Evolutionary conservation across 2,329 filamentous ascomycete species (phyloP).

Genomic region (Incumbomyces lentus): DNA sequence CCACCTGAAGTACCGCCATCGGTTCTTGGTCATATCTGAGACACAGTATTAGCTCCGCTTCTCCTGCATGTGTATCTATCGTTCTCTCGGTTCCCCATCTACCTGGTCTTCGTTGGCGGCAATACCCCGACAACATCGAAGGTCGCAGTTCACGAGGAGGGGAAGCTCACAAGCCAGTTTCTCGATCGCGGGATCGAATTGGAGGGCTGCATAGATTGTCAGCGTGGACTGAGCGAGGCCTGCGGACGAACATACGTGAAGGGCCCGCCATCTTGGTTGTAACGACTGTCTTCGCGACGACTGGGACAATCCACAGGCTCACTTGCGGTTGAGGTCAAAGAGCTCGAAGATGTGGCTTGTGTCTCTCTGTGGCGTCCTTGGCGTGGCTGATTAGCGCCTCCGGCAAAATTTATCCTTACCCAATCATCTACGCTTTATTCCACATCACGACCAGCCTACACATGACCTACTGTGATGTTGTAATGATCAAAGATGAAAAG

Average conservation of each 20-base stretch:
- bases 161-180: conserved; percentile 40
- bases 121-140: neutral
- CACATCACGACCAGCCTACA: too few species aligned
- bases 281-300: too few species aligned
- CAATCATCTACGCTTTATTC: too few species aligned
- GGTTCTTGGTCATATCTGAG: conserved; percentile 58
- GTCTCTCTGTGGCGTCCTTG: too few species aligned
- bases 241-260: conserved; percentile 32
- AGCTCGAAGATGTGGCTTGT: neutral
- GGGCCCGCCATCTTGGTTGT: conserved; percentile 38
- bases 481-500: too few species aligned
- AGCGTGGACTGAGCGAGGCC: neutral
- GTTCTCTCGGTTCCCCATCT: neutral
- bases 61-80: neutral
- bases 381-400: too few species aligned
- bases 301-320: too few species aligned
- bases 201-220: conserved; percentile 27
- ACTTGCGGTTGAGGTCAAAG: neutral
- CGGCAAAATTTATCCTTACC: too few species aligned
- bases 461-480: too few species aligned
- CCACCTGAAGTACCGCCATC: conserved; percentile 94
- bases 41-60: conserved; percentile 3
- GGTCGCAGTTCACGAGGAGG: neutral
- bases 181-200: conserved; percentile 36
- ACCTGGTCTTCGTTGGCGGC: neutral